Percentiles rank a stretch among this genome's conserved stretches.
These are phyloP conservation scores for Leptographium flavum DNA, from an alignment of 2,329 filamentous ascomycete species.

Conservation along the genomic window DNA sequence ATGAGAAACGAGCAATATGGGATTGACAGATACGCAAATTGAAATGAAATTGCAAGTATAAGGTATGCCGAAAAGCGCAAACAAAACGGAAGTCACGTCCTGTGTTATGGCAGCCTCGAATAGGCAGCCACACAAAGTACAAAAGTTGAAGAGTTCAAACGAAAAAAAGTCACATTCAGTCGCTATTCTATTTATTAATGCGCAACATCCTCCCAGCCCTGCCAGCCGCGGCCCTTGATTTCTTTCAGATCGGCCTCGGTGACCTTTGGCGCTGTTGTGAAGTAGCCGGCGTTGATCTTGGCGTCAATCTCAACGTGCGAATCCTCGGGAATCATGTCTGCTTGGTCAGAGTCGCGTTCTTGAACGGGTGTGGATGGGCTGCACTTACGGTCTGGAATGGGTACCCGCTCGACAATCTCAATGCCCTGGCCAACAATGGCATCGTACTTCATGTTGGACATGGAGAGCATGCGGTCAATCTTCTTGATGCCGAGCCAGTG, in stretches of 20 bases:
- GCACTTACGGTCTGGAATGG: conserved; percentile 2
- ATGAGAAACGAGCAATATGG: too few relatives aligned
- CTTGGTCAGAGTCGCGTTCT: neutral
- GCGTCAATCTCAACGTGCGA: conserved; percentile 5
- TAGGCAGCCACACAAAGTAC: too few relatives aligned
- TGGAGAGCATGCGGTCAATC: conserved; percentile 6
- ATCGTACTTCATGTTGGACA: conserved; percentile 7
- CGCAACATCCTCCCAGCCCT: conserved; percentile 4
- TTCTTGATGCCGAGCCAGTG: conserved; percentile 7
- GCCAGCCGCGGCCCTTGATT: conserved; percentile 3
- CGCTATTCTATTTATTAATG: neutral
- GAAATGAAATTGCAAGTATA: too few relatives aligned
- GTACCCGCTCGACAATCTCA: conserved; percentile 3
- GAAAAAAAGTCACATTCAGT: neutral
- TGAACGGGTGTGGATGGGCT: neutral
- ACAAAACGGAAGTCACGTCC: too few relatives aligned
- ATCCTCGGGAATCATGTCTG: conserved; percentile 5
- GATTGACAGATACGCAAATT: too few relatives aligned
- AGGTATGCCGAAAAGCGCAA: too few relatives aligned
- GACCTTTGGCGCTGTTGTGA: neutral
- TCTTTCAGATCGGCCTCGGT: conserved; percentile 1
- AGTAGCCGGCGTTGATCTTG: conserved; percentile 6
- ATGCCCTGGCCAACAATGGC: conserved; percentile 5
- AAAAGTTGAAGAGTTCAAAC: too few relatives aligned
- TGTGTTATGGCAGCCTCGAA: too few relatives aligned